Evolutionary conservation across 345 rosid genomes (phyloP).

Genomic region (Microcos paniculata): DNA sequence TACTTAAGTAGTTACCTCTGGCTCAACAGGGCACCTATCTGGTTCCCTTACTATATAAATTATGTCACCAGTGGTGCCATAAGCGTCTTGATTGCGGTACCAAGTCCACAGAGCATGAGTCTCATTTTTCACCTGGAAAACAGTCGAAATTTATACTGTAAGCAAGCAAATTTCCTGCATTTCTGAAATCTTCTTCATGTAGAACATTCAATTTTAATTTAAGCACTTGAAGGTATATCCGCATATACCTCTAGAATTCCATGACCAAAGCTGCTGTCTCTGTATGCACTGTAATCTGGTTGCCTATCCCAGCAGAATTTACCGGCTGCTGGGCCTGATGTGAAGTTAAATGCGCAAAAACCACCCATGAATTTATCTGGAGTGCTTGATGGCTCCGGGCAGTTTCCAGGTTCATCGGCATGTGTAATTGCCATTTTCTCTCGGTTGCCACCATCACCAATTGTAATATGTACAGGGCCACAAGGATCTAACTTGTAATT

Average conservation of each 20-base stretch:
- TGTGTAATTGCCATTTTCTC: slow-evolving; percentile 65
- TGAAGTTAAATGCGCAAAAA: slow-evolving; percentile 62
- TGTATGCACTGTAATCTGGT: slow-evolving; percentile 76
- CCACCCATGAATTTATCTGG: slow-evolving; percentile 52
- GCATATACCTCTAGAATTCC: slow-evolving; percentile 82
- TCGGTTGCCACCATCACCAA: slow-evolving; percentile 81
- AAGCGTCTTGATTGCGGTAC: slow-evolving; percentile 71
- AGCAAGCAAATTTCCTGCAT: background rate
- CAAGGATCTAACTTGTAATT: slow-evolving; percentile 81
- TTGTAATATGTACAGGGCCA: slow-evolving; percentile 69
- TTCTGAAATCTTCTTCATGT: background rate
- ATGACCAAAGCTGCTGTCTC: slow-evolving; percentile 97
- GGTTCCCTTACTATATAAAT: slow-evolving; percentile 78
- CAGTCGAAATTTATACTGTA: background rate
- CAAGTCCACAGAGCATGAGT: slow-evolving; percentile 94
- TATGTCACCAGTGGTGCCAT: slow-evolving; percentile 45
- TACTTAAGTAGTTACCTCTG: slow-evolving; percentile 19
- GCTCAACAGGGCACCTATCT: slow-evolving; percentile 40
- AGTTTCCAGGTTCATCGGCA: slow-evolving; percentile 87
- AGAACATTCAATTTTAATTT: background rate
- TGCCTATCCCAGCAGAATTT: slow-evolving; percentile 67
- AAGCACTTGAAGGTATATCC: no score
- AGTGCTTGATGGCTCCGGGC: slow-evolving; percentile 60
- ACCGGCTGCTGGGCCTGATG: slow-evolving; percentile 64
- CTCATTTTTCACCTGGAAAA: slow-evolving; percentile 69